Conservation (phyloP, 192 early-diverging fungal genomes). For the Chytriomyces confervae region DNA sequence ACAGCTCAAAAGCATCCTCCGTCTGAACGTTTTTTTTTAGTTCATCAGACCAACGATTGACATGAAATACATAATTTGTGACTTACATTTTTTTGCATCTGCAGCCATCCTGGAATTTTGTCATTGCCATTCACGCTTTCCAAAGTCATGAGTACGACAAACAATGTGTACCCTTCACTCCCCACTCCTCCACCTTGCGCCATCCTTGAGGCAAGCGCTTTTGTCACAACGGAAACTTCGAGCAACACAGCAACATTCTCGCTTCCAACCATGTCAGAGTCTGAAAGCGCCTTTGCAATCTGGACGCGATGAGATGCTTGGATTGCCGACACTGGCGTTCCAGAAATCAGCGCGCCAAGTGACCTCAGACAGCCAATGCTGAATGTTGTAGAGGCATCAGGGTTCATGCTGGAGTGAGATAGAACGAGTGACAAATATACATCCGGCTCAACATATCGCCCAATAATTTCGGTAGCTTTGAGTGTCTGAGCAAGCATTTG, state of each 20-base stretch:
- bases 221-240: constrained; percentile 43
- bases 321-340: constrained; percentile 34
- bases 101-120: constrained; percentile 41
- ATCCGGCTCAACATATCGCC: constrained; percentile 53
- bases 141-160: constrained; percentile 44
- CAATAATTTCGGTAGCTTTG: constrained; percentile 45
- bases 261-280: constrained; percentile 47
- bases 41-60: background rate
- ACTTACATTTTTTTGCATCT: constrained; percentile 32
- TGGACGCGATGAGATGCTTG: background rate
- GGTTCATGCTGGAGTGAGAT: constrained; percentile 42
- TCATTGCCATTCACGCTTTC: constrained; percentile 42
- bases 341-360: constrained; percentile 45
- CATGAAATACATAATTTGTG: background rate
- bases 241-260: constrained; percentile 49
- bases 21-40: background rate
- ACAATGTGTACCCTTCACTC: constrained; percentile 40
- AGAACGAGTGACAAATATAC: constrained; percentile 46
- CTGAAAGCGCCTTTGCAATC: constrained; percentile 39
- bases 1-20: background rate
- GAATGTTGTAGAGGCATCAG: constrained; percentile 41
- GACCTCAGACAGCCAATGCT: constrained; percentile 51
- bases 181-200: constrained; percentile 6
- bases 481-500: constrained; percentile 12
- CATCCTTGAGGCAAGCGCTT: constrained; percentile 42